Evolutionary conservation across 2,329 filamentous ascomycete species (phyloP).

Genomic region (Apiospora phragmitis): DNA sequence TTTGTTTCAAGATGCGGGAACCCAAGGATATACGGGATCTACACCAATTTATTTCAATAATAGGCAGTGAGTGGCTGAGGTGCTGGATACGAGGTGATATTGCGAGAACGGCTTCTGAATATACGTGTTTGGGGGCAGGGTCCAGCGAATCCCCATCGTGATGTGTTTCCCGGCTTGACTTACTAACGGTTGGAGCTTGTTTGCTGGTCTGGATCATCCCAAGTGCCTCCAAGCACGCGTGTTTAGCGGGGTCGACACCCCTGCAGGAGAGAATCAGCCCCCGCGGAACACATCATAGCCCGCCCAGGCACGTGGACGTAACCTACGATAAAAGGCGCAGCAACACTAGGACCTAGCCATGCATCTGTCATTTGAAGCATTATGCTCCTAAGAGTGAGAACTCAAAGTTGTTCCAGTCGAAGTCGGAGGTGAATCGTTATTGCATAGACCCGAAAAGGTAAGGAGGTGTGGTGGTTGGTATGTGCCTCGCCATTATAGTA

Average conservation of each 20-base stretch:
- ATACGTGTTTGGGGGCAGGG: not conserved
- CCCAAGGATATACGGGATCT: not conserved
- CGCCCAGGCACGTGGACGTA: not conserved
- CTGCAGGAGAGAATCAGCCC: not conserved
- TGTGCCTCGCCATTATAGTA: not conserved
- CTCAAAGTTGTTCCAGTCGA: not conserved
- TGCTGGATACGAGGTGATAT: not conserved
- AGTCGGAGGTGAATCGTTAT: not conserved
- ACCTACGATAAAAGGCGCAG: not conserved
- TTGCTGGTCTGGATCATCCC: not conserved
- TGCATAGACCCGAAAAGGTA: too few species aligned
- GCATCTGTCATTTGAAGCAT: not conserved
- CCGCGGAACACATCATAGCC: not conserved
- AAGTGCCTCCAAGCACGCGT: not conserved
- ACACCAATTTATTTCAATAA: not conserved
- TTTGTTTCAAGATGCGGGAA: not conserved
- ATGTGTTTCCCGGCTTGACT: not conserved
- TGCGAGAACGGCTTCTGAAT: not conserved
- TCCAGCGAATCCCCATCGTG: not conserved
- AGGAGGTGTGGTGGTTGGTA: not conserved
- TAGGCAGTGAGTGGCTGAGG: not conserved
- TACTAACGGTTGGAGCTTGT: not conserved
- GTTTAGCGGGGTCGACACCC: not conserved
- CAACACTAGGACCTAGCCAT: not conserved
- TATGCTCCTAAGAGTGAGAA: not conserved